Base-by-base conservation (phyloP, 768 basidiomycete genomes). In the Rhizopogon vulgaris region DNA sequence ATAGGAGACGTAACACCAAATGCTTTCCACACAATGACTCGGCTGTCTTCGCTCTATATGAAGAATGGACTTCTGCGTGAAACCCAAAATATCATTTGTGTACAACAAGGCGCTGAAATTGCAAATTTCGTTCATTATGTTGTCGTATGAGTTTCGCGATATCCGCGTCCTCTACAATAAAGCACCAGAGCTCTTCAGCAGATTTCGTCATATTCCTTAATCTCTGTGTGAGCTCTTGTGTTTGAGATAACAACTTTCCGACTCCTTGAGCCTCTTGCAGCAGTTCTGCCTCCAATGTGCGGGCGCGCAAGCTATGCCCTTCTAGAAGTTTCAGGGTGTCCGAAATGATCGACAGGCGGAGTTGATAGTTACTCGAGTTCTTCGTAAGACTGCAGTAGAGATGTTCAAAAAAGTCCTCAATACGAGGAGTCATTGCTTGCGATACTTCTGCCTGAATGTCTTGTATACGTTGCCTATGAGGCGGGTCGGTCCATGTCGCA, bases 101-200 rank as follows among this genome's bases (percentile, higher is more conserved):
- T 15, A 34, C 5, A 27, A 6, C 40, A 4, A 15, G 41, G 2
- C 9, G 48, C 22, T 49, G 48, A 30, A 40, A 49, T 17, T 37
- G 40, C 18, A 49, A 30, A 17, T 27, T 11, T 1, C 24, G 24
- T 22, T 15, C 37, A 37, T 18, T 41, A 6, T 49, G 41, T 45
- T 46, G 36, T 15, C 25, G 37, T 49, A 30, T 30, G 17, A 49
- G 48, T 15, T 46, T 30, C n/a, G 48, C 24, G 14, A 7, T 18
- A 27, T 30, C 40, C 2, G 40, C 24, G 24, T 46, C 30, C 12
- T 32, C 18, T 46, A 43, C 48, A 25, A 22, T 43, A 41, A 49
- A 49, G 28, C 48, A 49, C 48, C 48, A 49, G n/a, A 49, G 40
- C 40, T 49, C 48, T 43, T 49, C 48, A 11, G 40, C 48, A 40